phyloP scores from a whole-genome alignment of 805 yeast species.

The Maudiozyma saulgeensis region DNA sequence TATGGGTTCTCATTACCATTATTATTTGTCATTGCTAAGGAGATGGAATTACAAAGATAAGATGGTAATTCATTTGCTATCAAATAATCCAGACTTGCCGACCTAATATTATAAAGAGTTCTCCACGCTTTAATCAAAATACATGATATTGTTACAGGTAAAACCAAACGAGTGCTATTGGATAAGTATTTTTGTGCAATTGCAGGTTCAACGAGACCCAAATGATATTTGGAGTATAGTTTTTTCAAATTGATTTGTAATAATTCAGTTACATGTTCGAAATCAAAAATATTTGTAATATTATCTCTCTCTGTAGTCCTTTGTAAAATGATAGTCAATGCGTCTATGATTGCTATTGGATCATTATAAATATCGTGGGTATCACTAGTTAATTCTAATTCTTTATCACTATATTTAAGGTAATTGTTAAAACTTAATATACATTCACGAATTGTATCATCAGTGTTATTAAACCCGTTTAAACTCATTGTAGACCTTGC shows the following conservation, averaged over 20 bases:
- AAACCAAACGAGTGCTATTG: slow-evolving; percentile 10
- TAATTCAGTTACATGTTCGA: slow-evolving; percentile 4
- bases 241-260: slow-evolving; percentile 8
- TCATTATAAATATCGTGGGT: slow-evolving; percentile 29
- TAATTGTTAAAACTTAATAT: slow-evolving; percentile 33
- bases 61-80: slow-evolving; percentile 10
- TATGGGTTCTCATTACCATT: neutral
- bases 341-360: slow-evolving; percentile 27
- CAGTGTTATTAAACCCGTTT: slow-evolving; percentile 8
- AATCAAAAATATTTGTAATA: slow-evolving; percentile 14
- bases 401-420: slow-evolving; percentile 33
- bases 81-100: slow-evolving; percentile 11
- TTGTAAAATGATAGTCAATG: slow-evolving; percentile 19
- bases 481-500: slow-evolving; percentile 31
- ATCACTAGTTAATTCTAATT: slow-evolving; percentile 19
- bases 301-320: slow-evolving; percentile 4
- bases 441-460: slow-evolving; percentile 17
- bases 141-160: slow-evolving; percentile 14
- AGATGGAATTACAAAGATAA: slow-evolving; percentile 22
- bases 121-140: slow-evolving; percentile 19
- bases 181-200: slow-evolving; percentile 17
- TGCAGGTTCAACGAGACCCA: slow-evolving; percentile 10
- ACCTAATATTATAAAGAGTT: slow-evolving; percentile 12
- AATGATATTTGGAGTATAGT: slow-evolving; percentile 14
- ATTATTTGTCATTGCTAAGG: slow-evolving; percentile 5